Percentiles rank a stretch among this genome's conserved stretches.
phyloP scores from a whole-genome alignment of 2,329 filamentous ascomycete species.

The Tolypocladium endophyticum region DNA sequence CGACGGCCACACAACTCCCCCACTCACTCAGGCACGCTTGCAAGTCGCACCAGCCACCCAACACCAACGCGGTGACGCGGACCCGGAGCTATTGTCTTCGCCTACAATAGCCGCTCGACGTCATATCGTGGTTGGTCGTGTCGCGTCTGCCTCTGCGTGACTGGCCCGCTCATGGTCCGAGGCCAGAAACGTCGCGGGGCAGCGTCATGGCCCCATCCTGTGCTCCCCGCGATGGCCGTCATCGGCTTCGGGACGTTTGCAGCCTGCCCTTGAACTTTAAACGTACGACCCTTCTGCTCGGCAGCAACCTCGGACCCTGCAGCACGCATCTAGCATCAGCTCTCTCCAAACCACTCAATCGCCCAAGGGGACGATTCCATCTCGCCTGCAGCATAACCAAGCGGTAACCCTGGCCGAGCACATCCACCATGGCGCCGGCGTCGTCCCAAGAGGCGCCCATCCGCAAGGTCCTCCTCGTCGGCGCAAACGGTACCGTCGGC shows the following conservation, averaged over 20 bases:
- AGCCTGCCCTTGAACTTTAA: background rate
- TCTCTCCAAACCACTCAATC: too few relatives aligned
- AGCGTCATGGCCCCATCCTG: too few relatives aligned
- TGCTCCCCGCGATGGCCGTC: background rate
- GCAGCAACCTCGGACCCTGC: background rate
- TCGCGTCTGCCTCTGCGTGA: background rate
- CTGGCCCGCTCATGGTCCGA: too few relatives aligned
- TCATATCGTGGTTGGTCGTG: background rate
- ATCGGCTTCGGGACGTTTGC: background rate
- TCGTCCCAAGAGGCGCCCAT: slow-evolving; percentile 4
- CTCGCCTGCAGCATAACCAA: background rate
- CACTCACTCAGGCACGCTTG: too few relatives aligned
- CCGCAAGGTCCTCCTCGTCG: slow-evolving; percentile 22
- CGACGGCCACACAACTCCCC: too few relatives aligned
- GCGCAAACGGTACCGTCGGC: slow-evolving; percentile 29
- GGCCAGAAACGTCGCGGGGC: too few relatives aligned
- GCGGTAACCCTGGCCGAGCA: background rate
- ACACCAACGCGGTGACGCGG: too few relatives aligned
- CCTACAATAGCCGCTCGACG: background rate
- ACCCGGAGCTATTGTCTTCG: background rate
- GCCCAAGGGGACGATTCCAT: background rate
- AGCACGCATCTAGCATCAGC: background rate
- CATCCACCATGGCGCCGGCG: background rate
- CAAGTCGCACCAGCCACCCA: too few relatives aligned
- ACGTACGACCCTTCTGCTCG: background rate